These are phyloP conservation scores for Metschnikowia peoriensis DNA, from an alignment of 805 yeast species.

Conservation along the genomic window DNA sequence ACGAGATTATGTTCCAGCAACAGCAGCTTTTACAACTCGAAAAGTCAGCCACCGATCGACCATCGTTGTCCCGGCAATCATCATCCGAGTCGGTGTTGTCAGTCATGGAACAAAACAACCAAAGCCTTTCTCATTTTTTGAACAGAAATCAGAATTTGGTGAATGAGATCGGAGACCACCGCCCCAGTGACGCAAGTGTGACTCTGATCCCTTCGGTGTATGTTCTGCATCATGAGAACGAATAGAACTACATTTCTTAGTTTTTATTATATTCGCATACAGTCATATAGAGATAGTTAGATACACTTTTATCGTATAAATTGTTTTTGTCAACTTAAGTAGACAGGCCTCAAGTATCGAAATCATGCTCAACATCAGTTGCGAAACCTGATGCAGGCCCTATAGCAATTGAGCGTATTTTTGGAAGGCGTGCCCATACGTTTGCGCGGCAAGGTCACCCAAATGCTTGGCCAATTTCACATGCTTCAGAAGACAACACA, in stretches of 20 bases:
- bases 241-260: background rate
- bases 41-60: constrained; percentile 9
- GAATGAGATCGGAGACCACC: constrained; percentile 10
- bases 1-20: constrained; percentile 37
- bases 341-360: background rate
- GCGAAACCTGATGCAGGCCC: background rate
- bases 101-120: constrained; percentile 13
- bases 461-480: background rate
- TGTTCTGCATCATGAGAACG: constrained; percentile 15
- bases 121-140: constrained; percentile 15
- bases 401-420: background rate
- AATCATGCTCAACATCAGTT: background rate
- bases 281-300: background rate
- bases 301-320: background rate
- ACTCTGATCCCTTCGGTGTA: constrained; percentile 16
- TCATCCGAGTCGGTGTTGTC: constrained; percentile 18
- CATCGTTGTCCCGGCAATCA: constrained; percentile 14
- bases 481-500: background rate
- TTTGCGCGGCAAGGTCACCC: background rate
- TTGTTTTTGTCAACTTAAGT: no score
- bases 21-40: constrained; percentile 27
- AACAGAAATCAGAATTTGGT: constrained; percentile 15
- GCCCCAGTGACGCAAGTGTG: constrained; percentile 9
- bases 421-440: background rate
- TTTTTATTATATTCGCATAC: background rate